Base-by-base conservation (phyloP, 768 basidiomycete species). In the Kwoniella pini region DNA sequence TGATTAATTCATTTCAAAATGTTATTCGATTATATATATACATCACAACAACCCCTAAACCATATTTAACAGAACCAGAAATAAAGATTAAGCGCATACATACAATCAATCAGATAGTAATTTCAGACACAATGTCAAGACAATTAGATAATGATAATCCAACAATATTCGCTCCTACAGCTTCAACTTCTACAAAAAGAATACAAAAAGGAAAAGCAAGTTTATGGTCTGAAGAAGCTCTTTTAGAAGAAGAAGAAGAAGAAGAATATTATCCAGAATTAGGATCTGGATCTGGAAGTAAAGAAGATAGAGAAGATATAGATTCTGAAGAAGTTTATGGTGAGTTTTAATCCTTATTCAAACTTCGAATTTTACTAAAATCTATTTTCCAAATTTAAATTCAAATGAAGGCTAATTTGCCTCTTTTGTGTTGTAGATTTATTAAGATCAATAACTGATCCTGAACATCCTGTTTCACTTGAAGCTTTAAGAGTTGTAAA, bases 401-500 rank as follows among this genome's bases (percentile, higher is more conserved):
- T n/a, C n/a, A n/a, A n/a, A n/a, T n/a, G n/a, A n/a, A n/a, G n/a
- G n/a, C n/a, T n/a, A n/a, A 36, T 36, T 7, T 36, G 7, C 33
- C 15, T 15, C 33, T 36, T 36, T 15, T 36, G 7, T 15, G 7
- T 26, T 26, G 12, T 65, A 96, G 95, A 96, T 66, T 84, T 98
- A 19, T 88, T 99, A 54, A 85, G 93, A 57, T 88, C 86, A 3
- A 97, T 98, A 44, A 88, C 88, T 53, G 95, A 97, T 72, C 95
- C 95, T 1, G 96, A 99, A 75, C 93, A 99, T 78, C 90, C 92
- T 4, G 81, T 85, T 64, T 89, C 88, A 17, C 83, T 99, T 45
- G 96, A 99, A 75, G 91, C 97, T 74, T 87, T 99, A 9, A 87
- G 90, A 22, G 96, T 99, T 36, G 94, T 99, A 40, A 95, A 91